Evolutionary conservation across 768 basidiomycete species (phyloP).

Genomic region (Tephrocybe sp.): DNA sequence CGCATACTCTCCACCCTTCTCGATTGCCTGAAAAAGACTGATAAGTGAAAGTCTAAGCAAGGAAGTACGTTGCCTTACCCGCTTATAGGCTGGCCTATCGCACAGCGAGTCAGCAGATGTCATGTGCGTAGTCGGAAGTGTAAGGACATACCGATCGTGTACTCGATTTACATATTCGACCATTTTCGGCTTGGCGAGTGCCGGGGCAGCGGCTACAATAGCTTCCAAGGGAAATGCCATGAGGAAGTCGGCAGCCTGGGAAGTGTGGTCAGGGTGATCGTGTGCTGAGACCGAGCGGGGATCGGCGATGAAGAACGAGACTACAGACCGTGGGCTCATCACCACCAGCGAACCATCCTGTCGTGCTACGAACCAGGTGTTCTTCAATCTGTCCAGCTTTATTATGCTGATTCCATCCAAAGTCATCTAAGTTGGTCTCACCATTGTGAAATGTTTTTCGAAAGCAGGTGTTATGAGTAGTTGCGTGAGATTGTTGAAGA

Average conservation of each 20-base stretch:
- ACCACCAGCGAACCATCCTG: conserved; percentile 23
- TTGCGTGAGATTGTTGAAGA: conserved; percentile 28
- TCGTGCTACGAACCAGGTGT: conserved; percentile 13
- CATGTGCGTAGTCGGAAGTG: too few relatives aligned
- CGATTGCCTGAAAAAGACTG: conserved; percentile 23
- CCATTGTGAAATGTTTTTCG: conserved; percentile 26
- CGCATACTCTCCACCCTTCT: conserved; percentile 31
- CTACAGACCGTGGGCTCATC: conserved; percentile 17
- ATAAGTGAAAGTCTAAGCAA: not conserved
- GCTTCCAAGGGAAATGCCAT: conserved; percentile 27
- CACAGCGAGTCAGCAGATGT: not conserved
- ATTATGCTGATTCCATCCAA: not conserved
- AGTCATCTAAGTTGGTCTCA: conserved; percentile 13
- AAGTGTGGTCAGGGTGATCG: not conserved
- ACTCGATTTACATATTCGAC: conserved; percentile 22
- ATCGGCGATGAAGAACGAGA: too few relatives aligned
- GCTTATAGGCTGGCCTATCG: conserved; percentile 17
- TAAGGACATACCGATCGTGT: conserved; percentile 19
- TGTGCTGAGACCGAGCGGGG: not conserved
- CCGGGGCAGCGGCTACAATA: conserved; percentile 16
- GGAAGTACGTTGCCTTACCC: not conserved
- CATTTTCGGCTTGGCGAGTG: conserved; percentile 19
- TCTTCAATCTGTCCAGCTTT: conserved; percentile 6
- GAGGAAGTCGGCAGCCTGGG: conserved; percentile 26
- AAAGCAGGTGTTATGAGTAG: conserved; percentile 27